phyloP scores from a whole-genome alignment of 768 basidiomycete species.

The Panaeolus cyanescens region DNA sequence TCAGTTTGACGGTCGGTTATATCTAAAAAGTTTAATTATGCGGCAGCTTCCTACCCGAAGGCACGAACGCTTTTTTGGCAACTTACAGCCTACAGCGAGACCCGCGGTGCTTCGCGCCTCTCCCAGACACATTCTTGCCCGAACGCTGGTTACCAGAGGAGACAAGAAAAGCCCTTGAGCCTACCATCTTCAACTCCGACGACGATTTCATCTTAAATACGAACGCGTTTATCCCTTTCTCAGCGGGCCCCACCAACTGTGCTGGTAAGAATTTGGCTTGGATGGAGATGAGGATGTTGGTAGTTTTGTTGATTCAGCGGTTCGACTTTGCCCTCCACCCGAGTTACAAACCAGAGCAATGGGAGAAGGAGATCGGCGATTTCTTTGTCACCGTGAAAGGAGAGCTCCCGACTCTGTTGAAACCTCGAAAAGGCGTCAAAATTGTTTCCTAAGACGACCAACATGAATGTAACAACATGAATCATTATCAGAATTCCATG shows the following conservation, averaged over 20 bases:
- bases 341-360: constrained; percentile 21
- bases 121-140: constrained; percentile 38
- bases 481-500: too few species aligned
- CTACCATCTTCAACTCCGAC: constrained; percentile 13
- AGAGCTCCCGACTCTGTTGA: constrained; percentile 28
- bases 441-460: neutral
- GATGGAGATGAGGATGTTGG: constrained; percentile 34
- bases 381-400: constrained; percentile 27
- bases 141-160: constrained; percentile 34
- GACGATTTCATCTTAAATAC: constrained; percentile 16
- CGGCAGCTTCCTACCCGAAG: constrained; percentile 38
- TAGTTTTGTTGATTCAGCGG: constrained; percentile 26
- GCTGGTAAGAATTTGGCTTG: constrained; percentile 41
- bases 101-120: constrained; percentile 37
- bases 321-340: constrained; percentile 31
- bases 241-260: constrained; percentile 51
- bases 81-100: constrained; percentile 40
- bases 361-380: constrained; percentile 29
- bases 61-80: constrained; percentile 38
- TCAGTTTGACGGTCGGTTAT: neutral
- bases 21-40: neutral
- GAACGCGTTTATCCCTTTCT: constrained; percentile 39
- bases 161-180: neutral
- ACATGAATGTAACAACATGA: too few species aligned
- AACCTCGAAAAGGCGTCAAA: constrained; percentile 22